Percentiles rank a stretch among this genome's conserved stretches.
Conservation (phyloP, 805 yeast species). For the Saturnispora quitensis region DNA sequence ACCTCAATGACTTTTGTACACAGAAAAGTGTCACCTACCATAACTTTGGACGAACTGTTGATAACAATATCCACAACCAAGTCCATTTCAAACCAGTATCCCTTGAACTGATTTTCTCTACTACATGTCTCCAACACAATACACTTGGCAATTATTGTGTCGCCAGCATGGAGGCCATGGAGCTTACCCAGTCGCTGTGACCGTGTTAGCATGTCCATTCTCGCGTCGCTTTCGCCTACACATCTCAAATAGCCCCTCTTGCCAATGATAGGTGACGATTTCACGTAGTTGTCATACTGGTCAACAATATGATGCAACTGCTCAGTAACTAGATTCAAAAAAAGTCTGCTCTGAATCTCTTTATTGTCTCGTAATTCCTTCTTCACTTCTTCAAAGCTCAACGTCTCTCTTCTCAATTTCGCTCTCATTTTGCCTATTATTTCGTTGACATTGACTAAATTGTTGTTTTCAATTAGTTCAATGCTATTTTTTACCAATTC, state of each 20-base stretch:
- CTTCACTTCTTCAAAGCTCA: neutral
- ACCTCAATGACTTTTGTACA: conserved; percentile 38
- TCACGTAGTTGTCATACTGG: neutral
- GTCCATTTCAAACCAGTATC: conserved; percentile 39
- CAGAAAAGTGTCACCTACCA: conserved; percentile 37
- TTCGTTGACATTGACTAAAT: neutral
- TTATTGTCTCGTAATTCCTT: no score
- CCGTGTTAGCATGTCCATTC: conserved; percentile 19
- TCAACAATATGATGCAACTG: neutral
- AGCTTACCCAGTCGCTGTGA: conserved; percentile 13
- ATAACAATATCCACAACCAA: conserved; percentile 36
- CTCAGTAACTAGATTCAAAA: neutral
- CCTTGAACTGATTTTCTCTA: conserved; percentile 28
- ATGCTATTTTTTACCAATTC: neutral
- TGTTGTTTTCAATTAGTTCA: neutral
- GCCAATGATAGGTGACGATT: neutral
- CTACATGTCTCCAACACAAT: conserved; percentile 31
- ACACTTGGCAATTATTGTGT: conserved; percentile 26
- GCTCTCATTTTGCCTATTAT: neutral
- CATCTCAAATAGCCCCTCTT: neutral
- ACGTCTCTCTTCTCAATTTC: neutral
- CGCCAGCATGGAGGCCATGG: conserved; percentile 10
- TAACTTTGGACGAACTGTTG: neutral
- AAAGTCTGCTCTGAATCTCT: neutral
- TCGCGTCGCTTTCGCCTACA: conserved; percentile 16